A percentile compares a stretch with the other conserved stretches of the same genome.
phyloP scores from a whole-genome alignment of 371 early-diverging fungal species.

The Lichtheimia ornata region DNA sequence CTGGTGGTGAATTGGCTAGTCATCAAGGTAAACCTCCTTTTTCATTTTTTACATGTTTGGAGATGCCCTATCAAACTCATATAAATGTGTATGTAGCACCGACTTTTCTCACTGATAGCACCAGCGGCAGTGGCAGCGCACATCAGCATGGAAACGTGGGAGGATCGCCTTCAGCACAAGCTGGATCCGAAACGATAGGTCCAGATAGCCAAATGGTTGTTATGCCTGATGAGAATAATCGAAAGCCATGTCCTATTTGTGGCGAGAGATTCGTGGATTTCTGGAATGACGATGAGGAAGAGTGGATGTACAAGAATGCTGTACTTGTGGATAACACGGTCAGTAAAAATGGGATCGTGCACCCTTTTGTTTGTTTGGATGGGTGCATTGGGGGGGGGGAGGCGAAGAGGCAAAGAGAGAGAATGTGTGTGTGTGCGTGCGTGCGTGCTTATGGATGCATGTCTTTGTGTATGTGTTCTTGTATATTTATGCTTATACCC shows the following conservation, averaged over 20 bases:
- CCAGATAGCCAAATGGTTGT: conserved; percentile 41
- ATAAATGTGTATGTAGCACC: conserved; percentile 25
- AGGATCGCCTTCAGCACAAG: conserved; percentile 17
- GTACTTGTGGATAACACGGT: conserved; percentile 69
- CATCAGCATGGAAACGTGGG: conserved; percentile 10
- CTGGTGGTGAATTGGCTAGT: conserved; percentile 46
- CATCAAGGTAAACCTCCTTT: conserved; percentile 36
- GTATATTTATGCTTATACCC: too few relatives aligned
- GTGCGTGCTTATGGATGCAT: too few relatives aligned
- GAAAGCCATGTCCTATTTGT: conserved; percentile 82
- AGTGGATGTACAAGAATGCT: conserved; percentile 89
- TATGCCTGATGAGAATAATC: conserved; percentile 50
- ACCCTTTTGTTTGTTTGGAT: background rate
- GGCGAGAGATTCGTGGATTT: conserved; percentile 82
- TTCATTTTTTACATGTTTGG: background rate
- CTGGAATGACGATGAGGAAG: conserved; percentile 89
- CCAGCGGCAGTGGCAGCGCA: conserved; percentile 5
- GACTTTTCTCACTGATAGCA: conserved; percentile 39
- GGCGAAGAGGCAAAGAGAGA: too few relatives aligned
- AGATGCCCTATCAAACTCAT: background rate
- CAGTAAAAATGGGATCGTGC: conserved; percentile 13
- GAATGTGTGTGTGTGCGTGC: too few relatives aligned
- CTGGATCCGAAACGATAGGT: conserved; percentile 20
- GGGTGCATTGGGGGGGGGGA: background rate
- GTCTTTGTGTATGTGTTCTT: too few relatives aligned